These are phyloP conservation scores for Aspergillus floridensis DNA, from an alignment of 2,329 filamentous ascomycete genomes.

Conservation along the genomic window DNA sequence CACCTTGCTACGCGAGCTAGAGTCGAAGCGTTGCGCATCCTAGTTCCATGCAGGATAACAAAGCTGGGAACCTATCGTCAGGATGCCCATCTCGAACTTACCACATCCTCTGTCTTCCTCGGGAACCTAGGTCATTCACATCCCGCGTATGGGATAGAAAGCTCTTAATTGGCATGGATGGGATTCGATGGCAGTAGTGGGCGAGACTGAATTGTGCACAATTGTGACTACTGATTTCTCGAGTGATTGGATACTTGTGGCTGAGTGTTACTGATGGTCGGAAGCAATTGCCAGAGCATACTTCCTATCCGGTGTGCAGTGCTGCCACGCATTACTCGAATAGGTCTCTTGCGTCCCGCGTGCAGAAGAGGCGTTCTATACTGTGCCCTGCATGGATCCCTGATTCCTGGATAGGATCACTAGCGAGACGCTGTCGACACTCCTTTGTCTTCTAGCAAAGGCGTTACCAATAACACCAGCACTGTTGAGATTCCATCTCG, in stretches of 20 bases:
- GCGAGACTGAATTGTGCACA: background rate
- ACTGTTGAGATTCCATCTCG: background rate
- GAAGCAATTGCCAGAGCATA: background rate
- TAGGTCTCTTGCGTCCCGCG: slow-evolving; percentile 19
- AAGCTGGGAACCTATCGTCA: slow-evolving; percentile 19
- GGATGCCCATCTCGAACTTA: background rate
- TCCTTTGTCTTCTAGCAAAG: background rate
- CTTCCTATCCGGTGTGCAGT: background rate
- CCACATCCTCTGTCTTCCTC: background rate
- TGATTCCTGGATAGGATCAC: slow-evolving; percentile 2
- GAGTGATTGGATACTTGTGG: background rate
- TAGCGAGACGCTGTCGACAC: background rate
- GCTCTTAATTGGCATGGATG: background rate
- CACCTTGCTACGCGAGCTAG: slow-evolving; percentile 19
- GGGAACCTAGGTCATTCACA: background rate
- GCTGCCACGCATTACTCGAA: slow-evolving; percentile 16
- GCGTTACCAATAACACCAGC: background rate
- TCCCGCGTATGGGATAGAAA: background rate
- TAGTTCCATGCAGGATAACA: slow-evolving; percentile 15
- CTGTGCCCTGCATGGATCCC: slow-evolving; percentile 17
- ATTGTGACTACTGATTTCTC: background rate
- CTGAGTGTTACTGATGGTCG: background rate
- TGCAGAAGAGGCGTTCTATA: slow-evolving; percentile 16
- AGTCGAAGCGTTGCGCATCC: slow-evolving; percentile 11
- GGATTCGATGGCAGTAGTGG: background rate